Evolutionary conservation across 805 yeast species (phyloP).

Genomic region (Yamadazyma takamatsuzukensis): DNA sequence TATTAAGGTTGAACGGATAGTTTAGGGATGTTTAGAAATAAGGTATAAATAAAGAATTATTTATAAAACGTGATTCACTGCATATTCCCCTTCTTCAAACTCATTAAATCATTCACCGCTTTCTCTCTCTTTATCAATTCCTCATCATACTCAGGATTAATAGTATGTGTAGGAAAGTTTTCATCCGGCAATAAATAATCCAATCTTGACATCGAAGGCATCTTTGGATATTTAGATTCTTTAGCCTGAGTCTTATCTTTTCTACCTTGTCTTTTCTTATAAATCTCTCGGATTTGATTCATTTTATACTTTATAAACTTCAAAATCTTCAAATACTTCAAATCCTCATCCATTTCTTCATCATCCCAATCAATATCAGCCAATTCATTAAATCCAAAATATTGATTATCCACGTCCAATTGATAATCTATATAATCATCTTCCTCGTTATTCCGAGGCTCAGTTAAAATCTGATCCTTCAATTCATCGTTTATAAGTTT

Average conservation of each 20-base stretch:
- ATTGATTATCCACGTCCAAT: constrained; percentile 17
- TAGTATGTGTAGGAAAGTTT: constrained; percentile 17
- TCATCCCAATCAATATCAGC: constrained; percentile 45
- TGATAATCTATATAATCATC: constrained; percentile 18
- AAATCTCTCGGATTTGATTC: constrained; percentile 8
- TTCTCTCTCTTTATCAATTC: constrained; percentile 26
- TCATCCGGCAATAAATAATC: constrained; percentile 21
- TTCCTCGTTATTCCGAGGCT: constrained; percentile 26
- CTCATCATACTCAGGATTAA: constrained; percentile 15
- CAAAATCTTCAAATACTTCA: constrained; percentile 39
- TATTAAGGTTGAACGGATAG: too few relatives aligned
- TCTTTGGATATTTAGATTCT: constrained; percentile 7
- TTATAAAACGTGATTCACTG: too few relatives aligned
- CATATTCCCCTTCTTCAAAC: constrained; percentile 15
- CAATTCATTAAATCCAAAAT: constrained; percentile 9
- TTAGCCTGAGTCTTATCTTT: neutral
- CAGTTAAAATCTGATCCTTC: constrained; percentile 33
- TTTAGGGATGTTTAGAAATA: too few relatives aligned
- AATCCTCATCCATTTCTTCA: constrained; percentile 45
- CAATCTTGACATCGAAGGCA: constrained; percentile 15
- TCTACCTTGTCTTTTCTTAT: constrained; percentile 7
- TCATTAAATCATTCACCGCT: constrained; percentile 27
- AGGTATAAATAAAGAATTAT: too few relatives aligned
- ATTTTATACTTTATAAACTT: constrained; percentile 40
- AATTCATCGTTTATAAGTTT: constrained; percentile 38